Conservation (phyloP, 441 rosid species). For the Erysimum cheiri region DNA sequence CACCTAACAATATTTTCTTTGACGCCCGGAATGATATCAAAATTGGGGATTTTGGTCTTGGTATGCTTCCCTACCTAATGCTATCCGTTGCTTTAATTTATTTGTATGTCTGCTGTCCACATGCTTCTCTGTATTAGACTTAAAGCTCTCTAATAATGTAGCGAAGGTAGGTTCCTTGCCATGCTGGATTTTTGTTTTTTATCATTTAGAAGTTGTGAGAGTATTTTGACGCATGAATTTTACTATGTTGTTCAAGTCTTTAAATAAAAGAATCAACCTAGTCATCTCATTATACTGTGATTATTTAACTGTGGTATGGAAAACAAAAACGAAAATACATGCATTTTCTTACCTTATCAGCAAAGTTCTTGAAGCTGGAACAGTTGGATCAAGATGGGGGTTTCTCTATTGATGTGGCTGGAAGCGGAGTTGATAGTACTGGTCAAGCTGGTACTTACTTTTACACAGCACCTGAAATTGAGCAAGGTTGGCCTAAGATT, state of each 20-base stretch:
- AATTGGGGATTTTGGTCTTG: slow-evolving; percentile 98
- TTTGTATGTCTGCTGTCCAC: slow-evolving; percentile 21
- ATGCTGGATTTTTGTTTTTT: slow-evolving; percentile 16
- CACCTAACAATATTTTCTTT: slow-evolving; percentile 96
- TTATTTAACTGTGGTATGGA: slow-evolving; percentile 21
- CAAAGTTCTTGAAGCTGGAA: slow-evolving; percentile 95
- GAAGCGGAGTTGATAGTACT: slow-evolving; percentile 86
- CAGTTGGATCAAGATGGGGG: slow-evolving; percentile 86
- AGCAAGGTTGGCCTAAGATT: slow-evolving; percentile 98
- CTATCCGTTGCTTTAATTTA: slow-evolving; percentile 20
- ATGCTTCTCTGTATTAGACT: slow-evolving; percentile 26
- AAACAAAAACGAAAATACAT: slow-evolving; percentile 15
- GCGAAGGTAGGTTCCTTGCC: slow-evolving; percentile 20
- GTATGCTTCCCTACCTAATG: slow-evolving; percentile 54
- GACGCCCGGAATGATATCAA: slow-evolving; percentile 96
- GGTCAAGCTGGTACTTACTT: slow-evolving; percentile 98
- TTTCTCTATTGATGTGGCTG: slow-evolving; percentile 63
- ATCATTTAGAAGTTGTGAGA: slow-evolving; percentile 20
- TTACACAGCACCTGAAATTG: slow-evolving; percentile 99
- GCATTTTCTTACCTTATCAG: slow-evolving; percentile 50
- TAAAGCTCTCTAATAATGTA: slow-evolving; percentile 12
- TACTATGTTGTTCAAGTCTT: slow-evolving; percentile 18
- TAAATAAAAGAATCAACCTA: neutral
- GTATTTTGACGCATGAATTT: slow-evolving; percentile 5
- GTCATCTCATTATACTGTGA: slow-evolving; percentile 11